Evolutionary conservation across 192 early-diverging fungal genomes (phyloP), one percentile per base, ranked within the genome.

Genomic region (Paraglomus brasilianum): DNA sequence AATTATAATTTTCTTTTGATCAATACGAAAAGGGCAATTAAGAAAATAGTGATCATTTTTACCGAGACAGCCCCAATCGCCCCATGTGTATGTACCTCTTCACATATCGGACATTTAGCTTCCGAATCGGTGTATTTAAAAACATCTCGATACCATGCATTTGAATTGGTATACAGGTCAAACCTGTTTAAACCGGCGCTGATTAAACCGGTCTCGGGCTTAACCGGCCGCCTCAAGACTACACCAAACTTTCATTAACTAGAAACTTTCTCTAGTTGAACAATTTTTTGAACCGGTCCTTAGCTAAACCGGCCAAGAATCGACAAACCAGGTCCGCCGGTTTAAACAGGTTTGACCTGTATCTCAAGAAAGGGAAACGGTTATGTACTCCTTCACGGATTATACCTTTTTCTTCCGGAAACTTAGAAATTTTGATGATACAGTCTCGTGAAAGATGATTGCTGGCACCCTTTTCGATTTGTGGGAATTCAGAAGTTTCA

Each of bases 121-220:
- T 62, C 59, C 11, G 38, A 61, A 42, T 61, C 17, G 58, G 41
- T 61, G 40, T 61, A 61, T 61, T 61, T 42, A 42, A 62, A 62
- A n/a, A 42, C 39, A 62, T 62, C 41, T 44, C 59, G 59, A 45
- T 62, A 8, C 24, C 40, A 17, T 62, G 59, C 40, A 43, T 42
- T 62, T n/a, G 59, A 62, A 22, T 62, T 62, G 43, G 59, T 62
- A 4, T 56, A 21, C 0, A 15, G 17, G n/a, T n/a, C n/a, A n/a
- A n/a, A n/a, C 36, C 15, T 62, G 40, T 59, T n/a, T n/a, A n/a
- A n/a, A n/a, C n/a, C n/a, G n/a, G n/a, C n/a, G n/a, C n/a, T n/a
- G n/a, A n/a, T n/a, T n/a, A n/a, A n/a, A n/a, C n/a, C n/a, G n/a
- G n/a, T n/a, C n/a, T n/a, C n/a, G n/a, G n/a, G n/a, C n/a, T n/a